A percentile compares a stretch with the other conserved stretches of the same genome.
Evolutionary conservation across 306 rosid genomes (phyloP).

Genomic region (Heteromeles arbutifolia): DNA sequence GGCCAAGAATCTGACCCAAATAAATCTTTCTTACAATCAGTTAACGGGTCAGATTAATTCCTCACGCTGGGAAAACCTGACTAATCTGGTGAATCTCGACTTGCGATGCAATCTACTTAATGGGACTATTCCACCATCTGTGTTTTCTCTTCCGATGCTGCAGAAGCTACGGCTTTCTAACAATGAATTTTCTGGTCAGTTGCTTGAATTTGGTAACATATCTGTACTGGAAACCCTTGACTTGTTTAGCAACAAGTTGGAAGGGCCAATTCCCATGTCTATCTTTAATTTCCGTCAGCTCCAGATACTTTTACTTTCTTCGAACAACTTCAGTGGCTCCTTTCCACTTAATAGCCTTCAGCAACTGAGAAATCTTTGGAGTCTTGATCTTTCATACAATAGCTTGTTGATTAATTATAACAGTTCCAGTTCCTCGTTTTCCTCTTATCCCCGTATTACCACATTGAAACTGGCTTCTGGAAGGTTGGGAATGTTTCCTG

Average conservation of each 20-base stretch:
- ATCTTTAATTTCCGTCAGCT: slow-evolving; percentile 10
- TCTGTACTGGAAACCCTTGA: slow-evolving; percentile 32
- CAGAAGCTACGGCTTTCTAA: background rate
- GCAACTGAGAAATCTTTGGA: background rate
- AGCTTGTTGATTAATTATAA: background rate
- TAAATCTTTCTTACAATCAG: slow-evolving; percentile 19
- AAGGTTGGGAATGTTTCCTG: background rate
- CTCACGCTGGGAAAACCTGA: slow-evolving; percentile 14
- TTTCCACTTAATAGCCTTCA: background rate
- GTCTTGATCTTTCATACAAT: slow-evolving; percentile 20
- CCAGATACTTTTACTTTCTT: slow-evolving; percentile 1
- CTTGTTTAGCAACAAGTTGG: slow-evolving; percentile 36
- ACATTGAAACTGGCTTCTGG: slow-evolving; percentile 18
- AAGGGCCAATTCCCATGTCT: slow-evolving; percentile 28
- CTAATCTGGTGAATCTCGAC: slow-evolving; percentile 14
- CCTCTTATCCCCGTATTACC: background rate
- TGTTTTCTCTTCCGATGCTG: slow-evolving; percentile 17
- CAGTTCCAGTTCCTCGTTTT: background rate
- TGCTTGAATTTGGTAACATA: background rate
- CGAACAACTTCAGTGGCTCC: slow-evolving; percentile 14
- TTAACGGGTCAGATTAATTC: slow-evolving; percentile 16
- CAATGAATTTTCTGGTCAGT: slow-evolving; percentile 15
- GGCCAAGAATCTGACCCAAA: slow-evolving; percentile 6
- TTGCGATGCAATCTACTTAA: slow-evolving; percentile 19
- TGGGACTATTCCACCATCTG: slow-evolving; percentile 15